These are phyloP conservation scores for Lactarius akahatsu DNA, from an alignment of 768 basidiomycete genomes.

Conservation along the genomic window DNA sequence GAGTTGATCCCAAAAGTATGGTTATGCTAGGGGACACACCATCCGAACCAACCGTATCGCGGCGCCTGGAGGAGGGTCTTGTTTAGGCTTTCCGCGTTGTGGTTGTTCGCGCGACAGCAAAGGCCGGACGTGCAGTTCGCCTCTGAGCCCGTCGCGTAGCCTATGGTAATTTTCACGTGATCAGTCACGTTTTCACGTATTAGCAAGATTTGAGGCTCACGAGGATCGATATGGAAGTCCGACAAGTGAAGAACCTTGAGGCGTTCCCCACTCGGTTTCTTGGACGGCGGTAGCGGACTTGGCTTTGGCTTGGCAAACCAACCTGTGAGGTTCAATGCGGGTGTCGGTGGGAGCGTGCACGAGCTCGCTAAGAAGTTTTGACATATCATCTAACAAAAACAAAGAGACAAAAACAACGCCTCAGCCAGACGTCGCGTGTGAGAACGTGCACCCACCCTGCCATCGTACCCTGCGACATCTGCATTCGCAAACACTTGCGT, in stretches of 20 bases:
- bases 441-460: conserved; percentile 48
- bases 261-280: conserved; percentile 58
- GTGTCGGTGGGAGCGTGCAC: conserved; percentile 57
- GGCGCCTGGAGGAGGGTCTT: conserved; percentile 57
- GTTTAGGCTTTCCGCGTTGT: conserved; percentile 52
- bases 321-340: conserved; percentile 57
- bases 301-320: conserved; percentile 84
- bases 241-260: conserved; percentile 76
- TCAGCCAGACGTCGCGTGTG: not conserved
- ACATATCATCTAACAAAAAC: conserved; percentile 50
- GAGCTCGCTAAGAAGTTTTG: conserved; percentile 51
- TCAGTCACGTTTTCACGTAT: not conserved
- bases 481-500: conserved; percentile 73
- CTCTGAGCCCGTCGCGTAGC: conserved; percentile 67
- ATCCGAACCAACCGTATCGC: conserved; percentile 62
- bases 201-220: conserved; percentile 39
- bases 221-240: conserved; percentile 74
- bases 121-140: conserved; percentile 66
- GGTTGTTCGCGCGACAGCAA: conserved; percentile 61
- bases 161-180: conserved; percentile 36
- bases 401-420: not conserved
- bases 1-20: not conserved
- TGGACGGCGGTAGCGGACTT: conserved; percentile 56
- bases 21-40: conserved; percentile 39
- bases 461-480: conserved; percentile 70